Base-by-base conservation (phyloP, 352 stramenopile species). In the Paralagenidium karlingii region DNA sequence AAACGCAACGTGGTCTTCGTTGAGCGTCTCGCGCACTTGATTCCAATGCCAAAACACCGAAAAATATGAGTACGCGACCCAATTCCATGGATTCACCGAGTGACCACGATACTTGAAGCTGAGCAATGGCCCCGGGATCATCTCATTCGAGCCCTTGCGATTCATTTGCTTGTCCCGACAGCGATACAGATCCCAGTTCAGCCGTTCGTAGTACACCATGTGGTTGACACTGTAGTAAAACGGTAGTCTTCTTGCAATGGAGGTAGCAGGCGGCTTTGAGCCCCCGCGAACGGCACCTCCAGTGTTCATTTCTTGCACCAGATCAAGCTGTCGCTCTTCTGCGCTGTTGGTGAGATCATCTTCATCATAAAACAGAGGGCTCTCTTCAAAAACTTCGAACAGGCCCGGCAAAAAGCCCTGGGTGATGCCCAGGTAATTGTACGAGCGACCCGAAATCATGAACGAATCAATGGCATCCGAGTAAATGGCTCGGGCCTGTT, bases 141-240 rank as follows among this genome's bases (percentile, higher is more conserved):
- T 48, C 10, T 47, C 70, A 6, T 46, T 62, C 5, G 58, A 7
- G 22, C 30, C 30, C 19, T 22, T 3, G 3, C 19, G 30, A 16
- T 36, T 58, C 31, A 64, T 40, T 38, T 80, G 66, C 51, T 84
- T 84, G 49, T 83, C 67, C 16, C 74, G 78, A 55, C 75, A 88
- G 47, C 82, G 82, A 63, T 88, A 88, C 43, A 88, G 34, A 22
- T 88, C 75, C 71, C 68, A 88, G 45, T 86, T 88, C 64, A 85
- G 60, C n/a, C 75, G 67, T 45, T 88, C 71, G 54, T 88, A 88
- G 48, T 83, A 88, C 45, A 88, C 71, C 71, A 88, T 86, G 66
- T 88, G 75, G 49, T 88, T 88, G 51, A 88, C 82, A 34, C 68
- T 84, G 56, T 86, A 88, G 53, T 80, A 84, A 44, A 88, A 88